Conservation (phyloP, 2,329 filamentous ascomycete species). For the Malbranchea zuffiana region DNA sequence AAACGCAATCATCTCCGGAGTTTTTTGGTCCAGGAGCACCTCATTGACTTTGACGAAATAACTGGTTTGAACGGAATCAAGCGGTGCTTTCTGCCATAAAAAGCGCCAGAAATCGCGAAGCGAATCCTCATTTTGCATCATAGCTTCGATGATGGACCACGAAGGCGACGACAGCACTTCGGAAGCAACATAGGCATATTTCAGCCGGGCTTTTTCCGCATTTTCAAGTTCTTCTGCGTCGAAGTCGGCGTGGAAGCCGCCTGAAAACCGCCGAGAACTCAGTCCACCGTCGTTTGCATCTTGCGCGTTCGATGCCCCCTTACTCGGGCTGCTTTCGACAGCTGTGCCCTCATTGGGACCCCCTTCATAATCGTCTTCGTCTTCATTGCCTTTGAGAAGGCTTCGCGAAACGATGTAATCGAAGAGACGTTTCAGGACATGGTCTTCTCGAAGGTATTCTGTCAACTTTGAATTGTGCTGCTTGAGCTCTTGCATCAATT, state of each 20-base stretch:
- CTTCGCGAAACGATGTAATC: conserved; percentile 80
- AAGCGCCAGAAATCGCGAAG: conserved; percentile 86
- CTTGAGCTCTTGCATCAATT: conserved; percentile 94
- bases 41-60: conserved; percentile 99
- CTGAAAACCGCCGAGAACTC: conserved; percentile 39
- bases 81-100: conserved; percentile 66
- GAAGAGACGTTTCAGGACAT: conserved; percentile 71
- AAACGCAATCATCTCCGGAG: conserved; percentile 87
- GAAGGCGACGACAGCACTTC: conserved; percentile 92
- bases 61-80: conserved; percentile 87
- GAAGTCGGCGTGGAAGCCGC: conserved; percentile 16
- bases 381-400: conserved; percentile 41
- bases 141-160: conserved; percentile 88
- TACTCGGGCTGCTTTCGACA: conserved; percentile 20
- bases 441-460: conserved; percentile 83
- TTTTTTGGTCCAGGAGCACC: conserved; percentile 94
- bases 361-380: conserved; percentile 34
- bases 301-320: conserved; percentile 30
- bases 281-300: conserved; percentile 26
- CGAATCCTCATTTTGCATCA: conserved; percentile 72
- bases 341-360: conserved; percentile 24
- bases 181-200: conserved; percentile 85
- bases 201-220: conserved; percentile 79
- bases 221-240: conserved; percentile 50
- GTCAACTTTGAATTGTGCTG: conserved; percentile 96